These are phyloP conservation scores for Plasmodium knowlesi DNA, from an alignment of 169 alveolate species.

Conservation along the genomic window DNA sequence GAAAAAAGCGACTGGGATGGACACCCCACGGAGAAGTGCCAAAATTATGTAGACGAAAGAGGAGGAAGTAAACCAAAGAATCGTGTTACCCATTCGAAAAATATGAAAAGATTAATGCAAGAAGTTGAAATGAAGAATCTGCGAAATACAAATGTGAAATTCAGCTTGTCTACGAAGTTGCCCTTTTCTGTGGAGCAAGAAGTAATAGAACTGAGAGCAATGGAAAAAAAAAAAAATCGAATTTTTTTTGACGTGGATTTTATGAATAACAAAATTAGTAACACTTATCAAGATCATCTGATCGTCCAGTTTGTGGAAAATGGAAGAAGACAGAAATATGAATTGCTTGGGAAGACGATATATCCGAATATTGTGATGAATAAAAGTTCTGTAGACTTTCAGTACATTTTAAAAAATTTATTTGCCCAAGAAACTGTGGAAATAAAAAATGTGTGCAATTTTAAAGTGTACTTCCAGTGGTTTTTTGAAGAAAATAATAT, in stretches of 20 bases:
- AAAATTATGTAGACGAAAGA: background rate
- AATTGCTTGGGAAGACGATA: slow-evolving; percentile 45
- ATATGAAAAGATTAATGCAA: slow-evolving; percentile 34
- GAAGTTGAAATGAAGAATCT: slow-evolving; percentile 46
- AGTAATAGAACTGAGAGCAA: slow-evolving; percentile 39
- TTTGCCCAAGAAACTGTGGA: slow-evolving; percentile 63
- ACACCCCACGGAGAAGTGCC: background rate
- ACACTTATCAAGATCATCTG: slow-evolving; percentile 31
- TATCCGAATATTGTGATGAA: slow-evolving; percentile 55
- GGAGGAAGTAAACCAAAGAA: background rate
- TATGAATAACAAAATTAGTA: slow-evolving; percentile 58
- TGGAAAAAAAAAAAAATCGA: slow-evolving; percentile 28
- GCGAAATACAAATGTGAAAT: slow-evolving; percentile 42
- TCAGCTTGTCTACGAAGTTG: slow-evolving; percentile 23
- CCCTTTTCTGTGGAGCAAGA: slow-evolving; percentile 54
- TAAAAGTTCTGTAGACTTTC: slow-evolving; percentile 64
- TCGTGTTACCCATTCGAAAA: slow-evolving; percentile 8
- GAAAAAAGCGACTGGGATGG: background rate
- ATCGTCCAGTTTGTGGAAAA: slow-evolving; percentile 49
- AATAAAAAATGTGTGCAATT: slow-evolving; percentile 59
- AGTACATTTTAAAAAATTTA: slow-evolving; percentile 69
- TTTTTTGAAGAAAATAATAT: slow-evolving; percentile 60
- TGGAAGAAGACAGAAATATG: slow-evolving; percentile 64
- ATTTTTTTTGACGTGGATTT: slow-evolving; percentile 50
- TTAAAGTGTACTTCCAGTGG: slow-evolving; percentile 65